Conservation (phyloP, 305 asterid genomes). For the Withania somnifera region DNA sequence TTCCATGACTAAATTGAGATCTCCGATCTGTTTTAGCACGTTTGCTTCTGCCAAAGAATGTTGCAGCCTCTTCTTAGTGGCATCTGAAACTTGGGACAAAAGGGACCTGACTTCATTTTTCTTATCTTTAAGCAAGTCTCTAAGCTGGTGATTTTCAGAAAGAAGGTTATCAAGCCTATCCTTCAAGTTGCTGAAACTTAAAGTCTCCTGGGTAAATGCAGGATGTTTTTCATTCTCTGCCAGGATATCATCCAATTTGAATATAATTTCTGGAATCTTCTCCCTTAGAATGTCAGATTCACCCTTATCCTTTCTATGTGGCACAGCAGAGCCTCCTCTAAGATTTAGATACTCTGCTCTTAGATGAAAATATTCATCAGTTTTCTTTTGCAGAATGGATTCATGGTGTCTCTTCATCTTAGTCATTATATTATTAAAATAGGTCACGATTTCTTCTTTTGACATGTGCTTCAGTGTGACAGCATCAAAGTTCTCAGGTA, state of each 20-base stretch:
- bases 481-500: slow-evolving; percentile 46
- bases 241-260: slow-evolving; percentile 59
- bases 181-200: slow-evolving; percentile 31
- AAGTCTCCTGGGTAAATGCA: slow-evolving; percentile 24
- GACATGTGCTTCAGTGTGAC: slow-evolving; percentile 47
- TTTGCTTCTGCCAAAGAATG: slow-evolving; percentile 44
- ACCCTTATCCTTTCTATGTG: slow-evolving; percentile 48
- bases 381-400: slow-evolving; percentile 45
- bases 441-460: slow-evolving; percentile 41
- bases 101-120: slow-evolving; percentile 46
- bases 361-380: slow-evolving; percentile 48
- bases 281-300: slow-evolving; percentile 55
- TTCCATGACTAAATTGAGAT: slow-evolving; percentile 33
- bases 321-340: slow-evolving; percentile 36
- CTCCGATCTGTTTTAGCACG: slow-evolving; percentile 29
- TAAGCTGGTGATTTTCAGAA: slow-evolving; percentile 54
- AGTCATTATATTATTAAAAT: slow-evolving; percentile 49
- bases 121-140: slow-evolving; percentile 37
- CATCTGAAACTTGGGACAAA: slow-evolving; percentile 37
- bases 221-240: slow-evolving; percentile 44
- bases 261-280: slow-evolving; percentile 51
- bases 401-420: slow-evolving; percentile 73
- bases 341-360: slow-evolving; percentile 47
- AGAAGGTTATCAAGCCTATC: slow-evolving; percentile 45
- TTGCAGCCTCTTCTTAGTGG: slow-evolving; percentile 34